Conservation (phyloP, 1,139 yeast species). For the Suzukiozyma palmioleophila region DNA sequence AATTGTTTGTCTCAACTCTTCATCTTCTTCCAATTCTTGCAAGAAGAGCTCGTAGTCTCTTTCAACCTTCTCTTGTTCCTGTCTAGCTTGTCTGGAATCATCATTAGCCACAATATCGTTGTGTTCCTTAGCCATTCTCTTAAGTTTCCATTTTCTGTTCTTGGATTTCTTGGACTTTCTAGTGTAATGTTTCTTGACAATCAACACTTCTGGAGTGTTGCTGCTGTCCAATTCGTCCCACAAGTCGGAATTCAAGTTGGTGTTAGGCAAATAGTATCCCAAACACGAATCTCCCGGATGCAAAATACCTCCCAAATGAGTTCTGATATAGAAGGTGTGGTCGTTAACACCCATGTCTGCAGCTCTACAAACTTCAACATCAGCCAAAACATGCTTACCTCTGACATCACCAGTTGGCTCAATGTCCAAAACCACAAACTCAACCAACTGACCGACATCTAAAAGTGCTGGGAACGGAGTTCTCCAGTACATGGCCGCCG, state of each 20-base stretch:
- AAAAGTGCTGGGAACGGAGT: constrained; percentile 76
- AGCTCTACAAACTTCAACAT: constrained; percentile 82
- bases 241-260: constrained; percentile 81
- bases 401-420: constrained; percentile 85
- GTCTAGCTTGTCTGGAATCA: constrained; percentile 76
- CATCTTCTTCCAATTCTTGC: constrained; percentile 96
- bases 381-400: constrained; percentile 86
- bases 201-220: constrained; percentile 79
- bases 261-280: constrained; percentile 80
- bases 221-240: constrained; percentile 70
- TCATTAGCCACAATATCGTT: constrained; percentile 77
- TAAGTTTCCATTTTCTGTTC: constrained; percentile 91
- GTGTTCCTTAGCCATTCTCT: constrained; percentile 97
- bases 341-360: constrained; percentile 84
- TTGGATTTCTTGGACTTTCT: constrained; percentile 73
- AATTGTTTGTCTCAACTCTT: constrained; percentile 86
- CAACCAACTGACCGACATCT: constrained; percentile 74
- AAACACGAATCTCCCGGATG: constrained; percentile 95
- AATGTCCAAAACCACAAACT: constrained; percentile 86
- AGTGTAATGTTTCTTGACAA: constrained; percentile 87
- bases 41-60: constrained; percentile 93
- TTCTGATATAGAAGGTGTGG: constrained; percentile 71
- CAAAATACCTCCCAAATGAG: constrained; percentile 88
- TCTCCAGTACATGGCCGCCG: constrained; percentile 81
- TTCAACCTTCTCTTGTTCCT: constrained; percentile 89